Conservation (phyloP, 1,284 basidiomycete species). For the Peniophora sp. region DNA sequence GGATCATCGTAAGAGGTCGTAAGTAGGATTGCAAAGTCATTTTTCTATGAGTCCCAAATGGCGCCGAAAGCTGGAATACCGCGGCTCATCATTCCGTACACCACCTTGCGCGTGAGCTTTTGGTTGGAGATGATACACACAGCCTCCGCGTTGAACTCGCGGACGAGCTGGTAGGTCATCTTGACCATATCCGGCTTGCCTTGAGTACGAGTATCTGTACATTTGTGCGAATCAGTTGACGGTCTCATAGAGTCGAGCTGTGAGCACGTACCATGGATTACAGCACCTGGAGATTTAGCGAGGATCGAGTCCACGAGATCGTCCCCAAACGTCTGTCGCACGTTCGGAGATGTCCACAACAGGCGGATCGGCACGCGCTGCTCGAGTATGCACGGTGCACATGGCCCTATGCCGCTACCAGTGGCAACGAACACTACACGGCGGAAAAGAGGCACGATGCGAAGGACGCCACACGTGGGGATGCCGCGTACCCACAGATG, state of each 20-base stretch:
- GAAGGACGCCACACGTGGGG: conserved; percentile 51
- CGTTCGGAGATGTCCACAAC: conserved; percentile 54
- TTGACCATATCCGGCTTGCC: conserved; percentile 61
- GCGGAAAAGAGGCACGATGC: conserved; percentile 49
- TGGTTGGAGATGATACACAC: conserved; percentile 57
- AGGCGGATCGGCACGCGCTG: conserved; percentile 43
- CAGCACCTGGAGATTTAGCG: conserved; percentile 41
- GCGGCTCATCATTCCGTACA: conserved; percentile 52
- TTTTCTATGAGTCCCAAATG: conserved; percentile 40
- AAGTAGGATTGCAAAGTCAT: too few relatives aligned
- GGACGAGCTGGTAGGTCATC: conserved; percentile 45
- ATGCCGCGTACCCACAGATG: conserved; percentile 50
- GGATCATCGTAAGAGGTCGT: too few relatives aligned
- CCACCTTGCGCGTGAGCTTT: conserved; percentile 51
- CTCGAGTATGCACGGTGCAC: conserved; percentile 46
- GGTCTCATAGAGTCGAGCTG: neutral
- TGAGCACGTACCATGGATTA: conserved; percentile 40
- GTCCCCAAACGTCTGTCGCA: conserved; percentile 52
- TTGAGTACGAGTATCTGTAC: conserved; percentile 44
- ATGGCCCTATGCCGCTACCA: conserved; percentile 56
- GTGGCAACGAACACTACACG: conserved; percentile 54
- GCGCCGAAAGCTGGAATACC: conserved; percentile 56
- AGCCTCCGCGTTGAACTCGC: conserved; percentile 54
- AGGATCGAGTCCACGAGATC: conserved; percentile 49
- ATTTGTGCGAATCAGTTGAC: neutral